Percentiles rank a stretch among this genome's conserved stretches.
Conservation (phyloP, 768 basidiomycete species). For the Chalciporus pseudorubinellus region DNA sequence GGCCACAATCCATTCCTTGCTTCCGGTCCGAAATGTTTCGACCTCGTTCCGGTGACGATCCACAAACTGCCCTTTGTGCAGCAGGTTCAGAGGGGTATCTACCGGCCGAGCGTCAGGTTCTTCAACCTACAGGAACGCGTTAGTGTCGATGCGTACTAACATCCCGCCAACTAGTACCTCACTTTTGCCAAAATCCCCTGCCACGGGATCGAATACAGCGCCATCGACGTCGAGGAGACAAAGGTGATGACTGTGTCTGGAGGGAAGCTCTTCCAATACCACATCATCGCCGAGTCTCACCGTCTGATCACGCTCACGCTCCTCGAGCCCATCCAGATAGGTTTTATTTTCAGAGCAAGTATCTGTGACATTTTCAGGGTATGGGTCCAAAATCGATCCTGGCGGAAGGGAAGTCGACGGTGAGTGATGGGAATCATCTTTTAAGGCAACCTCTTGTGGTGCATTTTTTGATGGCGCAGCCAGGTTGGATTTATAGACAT, state of each 20-base stretch:
- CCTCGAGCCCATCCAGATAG: constrained; percentile 19
- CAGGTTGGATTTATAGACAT: constrained; percentile 17
- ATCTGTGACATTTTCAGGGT: constrained; percentile 18
- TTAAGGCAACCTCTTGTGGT: constrained; percentile 20
- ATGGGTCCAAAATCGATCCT: constrained; percentile 25
- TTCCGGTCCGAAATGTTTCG: constrained; percentile 18
- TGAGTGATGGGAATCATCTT: constrained; percentile 12
- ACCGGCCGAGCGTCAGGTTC: constrained; percentile 11
- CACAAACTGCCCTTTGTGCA: constrained; percentile 13
- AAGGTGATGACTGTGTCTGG: constrained; percentile 10
- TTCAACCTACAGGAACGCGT: constrained; percentile 20
- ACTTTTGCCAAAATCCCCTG: constrained; percentile 20
- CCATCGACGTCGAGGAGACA: constrained; percentile 16
- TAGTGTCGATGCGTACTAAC: constrained; percentile 18
- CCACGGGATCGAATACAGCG: constrained; percentile 20
- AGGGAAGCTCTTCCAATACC: constrained; percentile 12
- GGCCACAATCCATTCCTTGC: constrained; percentile 19
- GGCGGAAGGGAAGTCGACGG: constrained; percentile 5
- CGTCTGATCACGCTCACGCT: constrained; percentile 23
- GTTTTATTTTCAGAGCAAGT: constrained; percentile 13
- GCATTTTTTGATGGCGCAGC: constrained; percentile 15
- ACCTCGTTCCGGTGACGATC: constrained; percentile 20
- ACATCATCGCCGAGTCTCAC: constrained; percentile 14
- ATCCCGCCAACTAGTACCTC: constrained; percentile 20
- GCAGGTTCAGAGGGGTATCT: constrained; percentile 13